Percentiles rank a stretch among this genome's conserved stretches.
phyloP scores from a whole-genome alignment of 1,284 basidiomycete genomes.

The Fomitiporia mediterranea region DNA sequence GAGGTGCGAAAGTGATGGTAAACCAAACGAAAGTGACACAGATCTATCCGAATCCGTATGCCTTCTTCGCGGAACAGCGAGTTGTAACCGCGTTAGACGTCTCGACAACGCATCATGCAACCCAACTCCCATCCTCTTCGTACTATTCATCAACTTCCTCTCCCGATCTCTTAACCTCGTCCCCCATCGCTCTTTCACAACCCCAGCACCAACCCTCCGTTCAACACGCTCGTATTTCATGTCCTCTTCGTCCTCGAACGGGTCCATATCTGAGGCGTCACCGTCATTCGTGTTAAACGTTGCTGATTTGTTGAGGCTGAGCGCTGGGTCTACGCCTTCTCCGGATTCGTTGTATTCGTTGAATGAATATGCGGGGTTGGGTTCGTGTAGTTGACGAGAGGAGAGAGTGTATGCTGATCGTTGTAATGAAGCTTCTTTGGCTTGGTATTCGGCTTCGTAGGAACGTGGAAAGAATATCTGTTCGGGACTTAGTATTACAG shows the following conservation, averaged over 20 bases:
- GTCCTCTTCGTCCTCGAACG: background rate
- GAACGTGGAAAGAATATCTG: constrained; percentile 79
- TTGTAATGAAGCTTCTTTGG: constrained; percentile 34
- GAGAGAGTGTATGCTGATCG: constrained; percentile 6
- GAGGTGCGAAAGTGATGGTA: background rate
- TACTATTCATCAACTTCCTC: background rate
- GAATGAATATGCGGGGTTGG: background rate
- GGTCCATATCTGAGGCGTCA: background rate
- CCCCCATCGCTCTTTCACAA: background rate
- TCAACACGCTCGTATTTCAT: background rate
- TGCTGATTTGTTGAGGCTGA: background rate
- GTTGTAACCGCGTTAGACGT: background rate
- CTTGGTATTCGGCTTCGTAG: constrained; percentile 53
- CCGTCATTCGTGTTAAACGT: background rate
- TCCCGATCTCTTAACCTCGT: background rate
- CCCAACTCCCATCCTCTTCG: background rate
- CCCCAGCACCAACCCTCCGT: background rate
- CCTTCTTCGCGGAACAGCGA: background rate
- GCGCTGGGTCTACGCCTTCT: background rate
- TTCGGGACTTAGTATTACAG: background rate
- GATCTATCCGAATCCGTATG: background rate
- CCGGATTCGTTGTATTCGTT: background rate
- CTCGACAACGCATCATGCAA: background rate
- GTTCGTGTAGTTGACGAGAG: background rate
- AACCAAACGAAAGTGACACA: background rate